These are phyloP conservation scores for Lasiosphaeria ovina DNA, from an alignment of 495 filamentous ascomycete genomes.

Conservation along the genomic window DNA sequence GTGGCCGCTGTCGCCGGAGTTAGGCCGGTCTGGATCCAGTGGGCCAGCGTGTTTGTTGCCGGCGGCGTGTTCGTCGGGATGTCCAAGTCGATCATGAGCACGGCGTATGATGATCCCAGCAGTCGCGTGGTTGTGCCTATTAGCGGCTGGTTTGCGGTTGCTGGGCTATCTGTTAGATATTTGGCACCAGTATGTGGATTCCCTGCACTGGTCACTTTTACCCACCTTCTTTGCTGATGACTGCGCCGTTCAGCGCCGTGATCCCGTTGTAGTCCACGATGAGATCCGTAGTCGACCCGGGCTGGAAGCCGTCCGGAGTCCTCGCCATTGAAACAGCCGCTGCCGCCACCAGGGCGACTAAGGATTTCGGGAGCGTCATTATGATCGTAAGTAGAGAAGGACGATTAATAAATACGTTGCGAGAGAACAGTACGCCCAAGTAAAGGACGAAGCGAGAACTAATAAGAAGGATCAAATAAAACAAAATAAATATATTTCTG, in stretches of 20 bases:
- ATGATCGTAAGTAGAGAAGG: not conserved
- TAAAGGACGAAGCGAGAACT: not conserved
- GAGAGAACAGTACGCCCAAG: not conserved
- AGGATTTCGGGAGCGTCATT: constrained; percentile 34
- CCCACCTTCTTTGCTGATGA: constrained; percentile 34
- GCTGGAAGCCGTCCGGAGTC: constrained; percentile 39
- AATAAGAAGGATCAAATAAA: not conserved
- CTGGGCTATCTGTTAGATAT: constrained; percentile 7
- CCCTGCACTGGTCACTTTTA: not conserved
- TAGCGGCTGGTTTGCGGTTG: constrained; percentile 21
- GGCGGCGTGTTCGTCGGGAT: constrained; percentile 41
- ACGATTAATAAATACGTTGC: not conserved
- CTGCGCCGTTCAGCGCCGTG: constrained; percentile 32
- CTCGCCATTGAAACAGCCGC: constrained; percentile 30
- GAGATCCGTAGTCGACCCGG: constrained; percentile 31
- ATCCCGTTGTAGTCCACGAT: constrained; percentile 35
- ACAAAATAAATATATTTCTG: not conserved
- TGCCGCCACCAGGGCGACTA: constrained; percentile 29
- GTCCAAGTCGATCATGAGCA: constrained; percentile 46
- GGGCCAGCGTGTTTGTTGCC: constrained; percentile 36
- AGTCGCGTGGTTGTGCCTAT: constrained; percentile 23
- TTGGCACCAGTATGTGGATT: too few relatives aligned
- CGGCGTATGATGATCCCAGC: constrained; percentile 34
- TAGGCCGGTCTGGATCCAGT: constrained; percentile 46
- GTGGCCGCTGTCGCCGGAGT: constrained; percentile 32